Base-by-base conservation (phyloP, 768 basidiomycete genomes). In the Coprinellus micaceus region DNA sequence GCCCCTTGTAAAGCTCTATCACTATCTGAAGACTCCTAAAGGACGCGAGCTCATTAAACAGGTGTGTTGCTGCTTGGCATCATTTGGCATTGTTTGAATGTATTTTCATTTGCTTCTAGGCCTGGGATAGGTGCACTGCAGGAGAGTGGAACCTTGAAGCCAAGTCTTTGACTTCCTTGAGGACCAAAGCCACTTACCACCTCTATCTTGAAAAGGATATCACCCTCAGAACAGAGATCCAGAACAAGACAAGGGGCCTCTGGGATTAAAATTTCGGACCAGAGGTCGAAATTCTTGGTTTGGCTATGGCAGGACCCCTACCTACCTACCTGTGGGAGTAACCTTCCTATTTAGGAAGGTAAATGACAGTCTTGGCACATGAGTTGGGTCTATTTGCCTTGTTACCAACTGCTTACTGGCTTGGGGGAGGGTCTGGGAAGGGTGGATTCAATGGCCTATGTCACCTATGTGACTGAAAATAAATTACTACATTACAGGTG, bases 151-250 rank as follows among this genome's bases (percentile, higher is more conserved):
- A 60, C 41, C 41, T 67, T 4, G 65, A 60, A 4, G 64, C 30
- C 33, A 33, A 48, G 3, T 61, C 61, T 44, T 49, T 67, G 2
- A 64, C 63, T 40, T 64, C 63, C 24, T 54, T 45, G 17, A 21
- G 40, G 11, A 47, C 64, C 21, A 59, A 64, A 3, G 41, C 7
- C 3, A 61, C 64, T 4, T 57, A 65, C 10, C 46, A 58, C 6
- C 24, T 48, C 1, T 65, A 64, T 49, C 58, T 67, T 19, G 28
- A 37, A 7, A 25, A 37, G 9, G 61, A 65, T 46, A n/a, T 12
- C 0, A 52, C 45, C 0, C 61, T 66, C 61, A 3, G 61, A 66
- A 50, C 61, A 3, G 61, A 66, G 52, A 66, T 65, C 22, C 30
- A 60, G 12, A 28, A 11, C 24, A 44, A 44, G 51, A 19, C 33